Conservation (phyloP, 495 filamentous ascomycete genomes). For the Chaetomidium leptoderma region DNA sequence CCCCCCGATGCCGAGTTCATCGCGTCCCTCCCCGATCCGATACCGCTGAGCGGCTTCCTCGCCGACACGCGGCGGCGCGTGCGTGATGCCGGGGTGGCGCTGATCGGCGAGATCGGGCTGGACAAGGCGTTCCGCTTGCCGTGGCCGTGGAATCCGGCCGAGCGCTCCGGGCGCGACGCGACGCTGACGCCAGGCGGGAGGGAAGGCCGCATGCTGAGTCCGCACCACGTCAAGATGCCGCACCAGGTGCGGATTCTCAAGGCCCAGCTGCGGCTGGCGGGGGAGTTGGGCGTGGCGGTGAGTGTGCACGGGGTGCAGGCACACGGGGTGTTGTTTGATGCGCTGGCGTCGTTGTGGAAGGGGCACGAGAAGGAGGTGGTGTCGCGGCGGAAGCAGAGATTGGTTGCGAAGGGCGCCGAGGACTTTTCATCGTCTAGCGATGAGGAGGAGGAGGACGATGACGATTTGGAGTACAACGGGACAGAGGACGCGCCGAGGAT, state of each 20-base stretch:
- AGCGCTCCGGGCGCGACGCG: conserved; percentile 35
- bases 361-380: conserved; percentile 69
- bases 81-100: conserved; percentile 56
- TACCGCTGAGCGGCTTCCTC: conserved; percentile 62
- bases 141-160: conserved; percentile 46
- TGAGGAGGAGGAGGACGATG: conserved; percentile 27
- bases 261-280: conserved; percentile 82
- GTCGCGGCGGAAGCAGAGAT: conserved; percentile 57
- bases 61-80: conserved; percentile 61
- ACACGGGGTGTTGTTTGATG: conserved; percentile 76
- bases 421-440: conserved; percentile 46
- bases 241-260: conserved; percentile 75
- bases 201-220: conserved; percentile 70
- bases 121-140: conserved; percentile 86
- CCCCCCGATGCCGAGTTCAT: conserved; percentile 56
- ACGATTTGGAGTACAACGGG: conserved; percentile 22
- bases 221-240: conserved; percentile 66
- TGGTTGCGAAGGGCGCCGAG: conserved; percentile 42
- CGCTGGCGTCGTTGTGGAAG: conserved; percentile 70
- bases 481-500: conserved; percentile 21
- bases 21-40: conserved; percentile 63
- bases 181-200: conserved; percentile 71
- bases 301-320: conserved; percentile 90
- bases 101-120: conserved; percentile 86
- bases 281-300: conserved; percentile 72